These are phyloP conservation scores for Monilinia vaccinii-corymbosi DNA, from an alignment of 2,329 filamentous ascomycete genomes.

Conservation along the genomic window DNA sequence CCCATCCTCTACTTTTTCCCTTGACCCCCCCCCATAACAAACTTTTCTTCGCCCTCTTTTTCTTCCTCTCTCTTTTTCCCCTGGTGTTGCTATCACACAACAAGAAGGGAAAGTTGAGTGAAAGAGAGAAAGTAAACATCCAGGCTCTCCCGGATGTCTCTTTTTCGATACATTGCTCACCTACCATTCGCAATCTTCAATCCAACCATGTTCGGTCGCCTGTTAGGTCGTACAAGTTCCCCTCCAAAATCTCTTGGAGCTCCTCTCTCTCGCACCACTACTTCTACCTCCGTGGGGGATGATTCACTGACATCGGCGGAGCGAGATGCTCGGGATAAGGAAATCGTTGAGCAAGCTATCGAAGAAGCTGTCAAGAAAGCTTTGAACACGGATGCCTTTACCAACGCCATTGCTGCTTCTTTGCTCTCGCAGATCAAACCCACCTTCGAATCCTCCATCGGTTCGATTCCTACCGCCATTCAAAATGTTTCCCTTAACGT, in stretches of 20 bases:
- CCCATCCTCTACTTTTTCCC: no score
- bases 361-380: constrained; percentile 20
- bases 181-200: constrained; percentile 8
- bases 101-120: constrained; percentile 1
- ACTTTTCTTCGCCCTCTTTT: not conserved
- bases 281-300: not conserved
- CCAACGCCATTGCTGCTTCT: constrained; percentile 24
- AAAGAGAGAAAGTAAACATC: constrained; percentile 7
- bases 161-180: constrained; percentile 10
- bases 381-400: constrained; percentile 23
- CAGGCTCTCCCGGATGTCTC: constrained; percentile 12
- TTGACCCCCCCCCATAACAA: not conserved
- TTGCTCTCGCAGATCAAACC: constrained; percentile 25
- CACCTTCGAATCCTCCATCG: constrained; percentile 22
- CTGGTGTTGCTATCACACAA: constrained; percentile 3
- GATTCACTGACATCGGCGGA: constrained; percentile 10
- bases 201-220: constrained; percentile 8
- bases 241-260: constrained; percentile 10
- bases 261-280: not conserved
- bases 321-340: constrained; percentile 17
- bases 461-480: constrained; percentile 11
- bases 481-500: constrained; percentile 12
- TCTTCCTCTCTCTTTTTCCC: not conserved
- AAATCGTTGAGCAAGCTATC: constrained; percentile 20
- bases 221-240: constrained; percentile 8